Conservation (phyloP, 2,329 filamentous ascomycete species). For the Fonsecaea multimorphosa region DNA sequence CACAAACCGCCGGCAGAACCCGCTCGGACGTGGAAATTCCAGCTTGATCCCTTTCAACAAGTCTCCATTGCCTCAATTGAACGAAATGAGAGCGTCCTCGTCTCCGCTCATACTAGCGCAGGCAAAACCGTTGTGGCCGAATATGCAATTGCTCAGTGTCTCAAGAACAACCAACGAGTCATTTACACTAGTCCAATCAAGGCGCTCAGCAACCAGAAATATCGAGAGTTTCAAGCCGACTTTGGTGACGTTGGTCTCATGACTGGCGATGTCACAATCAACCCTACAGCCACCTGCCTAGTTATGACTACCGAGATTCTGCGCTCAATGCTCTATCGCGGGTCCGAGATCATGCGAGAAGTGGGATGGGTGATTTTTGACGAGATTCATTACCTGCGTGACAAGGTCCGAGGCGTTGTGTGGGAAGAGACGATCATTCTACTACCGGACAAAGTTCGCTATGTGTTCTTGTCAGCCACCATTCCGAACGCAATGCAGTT, state of each 20-base stretch:
- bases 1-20: constrained; percentile 89
- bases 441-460: constrained; percentile 96
- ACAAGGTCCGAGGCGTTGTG: constrained; percentile 91
- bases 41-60: constrained; percentile 95
- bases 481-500: constrained; percentile 99
- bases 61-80: constrained; percentile 94
- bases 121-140: constrained; percentile 98
- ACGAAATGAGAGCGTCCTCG: constrained; percentile 91
- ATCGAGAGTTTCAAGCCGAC: constrained; percentile 91
- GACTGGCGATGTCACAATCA: constrained; percentile 99
- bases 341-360: constrained; percentile 99
- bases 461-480: constrained; percentile 96
- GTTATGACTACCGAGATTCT: constrained; percentile 99
- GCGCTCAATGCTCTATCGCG: constrained; percentile 95
- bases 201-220: constrained; percentile 97
- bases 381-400: constrained; percentile 97
- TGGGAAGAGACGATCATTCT: constrained; percentile 99
- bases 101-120: constrained; percentile 95
- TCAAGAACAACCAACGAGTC: constrained; percentile 96
- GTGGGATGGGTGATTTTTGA: constrained; percentile 99
- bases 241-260: constrained; percentile 98
- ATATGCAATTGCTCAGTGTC: constrained; percentile 95
- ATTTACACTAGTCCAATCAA: constrained; percentile 99
- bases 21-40: constrained; percentile 83
- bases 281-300: constrained; percentile 94